Conservation (phyloP, 805 yeast genomes). For the Candida krabiensis region DNA sequence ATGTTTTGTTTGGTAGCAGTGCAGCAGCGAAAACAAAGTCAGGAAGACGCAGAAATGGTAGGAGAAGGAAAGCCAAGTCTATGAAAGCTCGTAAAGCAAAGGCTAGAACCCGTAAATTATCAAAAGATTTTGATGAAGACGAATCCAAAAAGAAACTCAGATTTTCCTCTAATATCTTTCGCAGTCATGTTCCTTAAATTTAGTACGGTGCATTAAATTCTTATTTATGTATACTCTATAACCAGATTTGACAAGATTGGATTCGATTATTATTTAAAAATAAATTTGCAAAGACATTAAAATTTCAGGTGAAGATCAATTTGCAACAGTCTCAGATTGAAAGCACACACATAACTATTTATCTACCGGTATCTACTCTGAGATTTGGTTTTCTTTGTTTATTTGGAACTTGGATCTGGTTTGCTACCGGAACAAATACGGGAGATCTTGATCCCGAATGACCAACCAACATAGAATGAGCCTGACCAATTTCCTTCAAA, state of each 20-base stretch:
- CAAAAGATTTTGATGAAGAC: slow-evolving; percentile 4
- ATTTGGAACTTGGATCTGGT: too few species aligned
- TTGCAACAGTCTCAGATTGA: too few species aligned
- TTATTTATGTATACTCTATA: too few species aligned
- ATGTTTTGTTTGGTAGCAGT: too few species aligned
- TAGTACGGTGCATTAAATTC: too few species aligned
- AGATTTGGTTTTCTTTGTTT: not conserved
- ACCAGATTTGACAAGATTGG: too few species aligned
- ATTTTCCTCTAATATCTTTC: slow-evolving; percentile 19
- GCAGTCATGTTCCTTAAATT: slow-evolving; percentile 6
- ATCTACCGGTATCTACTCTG: not conserved
- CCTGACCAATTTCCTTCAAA: not conserved
- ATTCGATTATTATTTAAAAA: too few species aligned
- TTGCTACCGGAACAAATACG: too few species aligned
- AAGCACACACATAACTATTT: too few species aligned
- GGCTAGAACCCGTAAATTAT: not conserved
- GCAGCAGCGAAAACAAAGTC: not conserved
- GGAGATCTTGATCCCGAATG: too few species aligned
- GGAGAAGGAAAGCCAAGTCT: not conserved
- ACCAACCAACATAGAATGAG: slow-evolving; percentile 11
- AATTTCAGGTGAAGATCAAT: too few species aligned
- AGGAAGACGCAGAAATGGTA: not conserved
- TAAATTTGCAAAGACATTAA: too few species aligned
- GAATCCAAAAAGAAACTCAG: slow-evolving; percentile 15
- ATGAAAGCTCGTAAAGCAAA: not conserved